A percentile compares a stretch with the other conserved stretches of the same genome.
Evolutionary conservation across 176 grass and related monocot genomes (phyloP).

Genomic region (Triticum dicoccoides): DNA sequence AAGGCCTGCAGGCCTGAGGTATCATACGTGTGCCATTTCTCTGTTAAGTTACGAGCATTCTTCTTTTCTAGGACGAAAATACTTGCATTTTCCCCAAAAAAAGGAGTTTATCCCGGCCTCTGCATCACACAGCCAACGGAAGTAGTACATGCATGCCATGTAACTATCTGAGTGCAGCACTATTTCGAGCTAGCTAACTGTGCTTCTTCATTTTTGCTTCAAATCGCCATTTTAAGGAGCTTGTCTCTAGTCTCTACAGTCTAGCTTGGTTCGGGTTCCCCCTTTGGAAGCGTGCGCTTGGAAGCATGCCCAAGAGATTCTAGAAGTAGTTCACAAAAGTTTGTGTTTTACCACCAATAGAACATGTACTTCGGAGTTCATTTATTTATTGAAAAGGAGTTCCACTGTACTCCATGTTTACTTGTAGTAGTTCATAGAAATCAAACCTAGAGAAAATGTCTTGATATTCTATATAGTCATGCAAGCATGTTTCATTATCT

Average conservation of each 20-base stretch:
- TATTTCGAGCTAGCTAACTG: background rate
- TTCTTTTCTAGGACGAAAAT: background rate
- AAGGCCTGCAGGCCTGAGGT: slow-evolving; percentile 88
- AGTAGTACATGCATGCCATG: background rate
- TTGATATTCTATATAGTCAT: background rate
- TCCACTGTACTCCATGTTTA: background rate
- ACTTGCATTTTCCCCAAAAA: background rate
- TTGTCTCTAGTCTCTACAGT: background rate
- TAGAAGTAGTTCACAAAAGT: background rate
- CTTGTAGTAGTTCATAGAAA: background rate
- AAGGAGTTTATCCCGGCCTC: background rate
- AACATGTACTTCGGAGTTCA: no score
- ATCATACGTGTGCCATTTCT: background rate
- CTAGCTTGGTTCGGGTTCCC: background rate
- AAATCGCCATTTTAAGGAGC: background rate
- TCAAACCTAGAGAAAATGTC: background rate
- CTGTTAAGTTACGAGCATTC: background rate
- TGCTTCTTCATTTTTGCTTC: background rate
- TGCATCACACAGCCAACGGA: background rate
- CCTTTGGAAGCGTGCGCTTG: slow-evolving; percentile 30
- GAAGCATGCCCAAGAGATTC: slow-evolving; percentile 15
- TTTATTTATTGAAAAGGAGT: background rate
- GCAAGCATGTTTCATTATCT: background rate
- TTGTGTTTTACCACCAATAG: background rate
- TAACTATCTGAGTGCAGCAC: background rate